Evolutionary conservation across 176 grass and related monocot genomes (phyloP).

Genomic region (Cocos nucifera): DNA sequence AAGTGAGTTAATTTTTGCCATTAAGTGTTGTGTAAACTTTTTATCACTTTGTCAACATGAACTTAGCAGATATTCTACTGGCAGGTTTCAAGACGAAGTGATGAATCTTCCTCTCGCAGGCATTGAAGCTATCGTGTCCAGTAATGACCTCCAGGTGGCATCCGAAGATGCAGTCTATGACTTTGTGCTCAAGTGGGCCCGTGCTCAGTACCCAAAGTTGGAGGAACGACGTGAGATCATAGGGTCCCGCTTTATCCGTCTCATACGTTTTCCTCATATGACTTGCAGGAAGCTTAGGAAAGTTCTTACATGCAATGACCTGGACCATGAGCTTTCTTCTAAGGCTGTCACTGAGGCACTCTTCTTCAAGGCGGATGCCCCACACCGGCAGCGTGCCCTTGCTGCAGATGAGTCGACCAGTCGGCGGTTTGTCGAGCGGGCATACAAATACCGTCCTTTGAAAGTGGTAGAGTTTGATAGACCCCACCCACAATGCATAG

Average conservation of each 20-base stretch:
- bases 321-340: conserved; percentile 49
- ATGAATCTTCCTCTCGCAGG: conserved; percentile 66
- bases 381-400: conserved; percentile 44
- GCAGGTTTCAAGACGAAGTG: conserved; percentile 65
- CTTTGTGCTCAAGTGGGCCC: conserved; percentile 65
- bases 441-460: conserved; percentile 64
- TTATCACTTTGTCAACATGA: not conserved
- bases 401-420: conserved; percentile 28
- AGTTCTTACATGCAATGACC: conserved; percentile 46
- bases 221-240: conserved; percentile 65
- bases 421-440: conserved; percentile 31
- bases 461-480: conserved; percentile 77
- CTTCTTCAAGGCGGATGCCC: conserved; percentile 55
- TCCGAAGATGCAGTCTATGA: conserved; percentile 69
- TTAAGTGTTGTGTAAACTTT: too few species aligned
- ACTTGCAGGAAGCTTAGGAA: conserved; percentile 56
- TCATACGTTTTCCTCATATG: conserved; percentile 71
- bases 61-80: conserved; percentile 12
- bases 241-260: conserved; percentile 44
- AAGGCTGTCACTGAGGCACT: conserved; percentile 61
- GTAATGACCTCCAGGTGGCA: conserved; percentile 59
- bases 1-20: conserved; percentile 53
- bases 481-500: conserved; percentile 61
- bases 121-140: conserved; percentile 63
- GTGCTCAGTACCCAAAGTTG: conserved; percentile 32